Conservation (phyloP, 495 filamentous ascomycete genomes). For the Hypoxylon lenormandii region DNA sequence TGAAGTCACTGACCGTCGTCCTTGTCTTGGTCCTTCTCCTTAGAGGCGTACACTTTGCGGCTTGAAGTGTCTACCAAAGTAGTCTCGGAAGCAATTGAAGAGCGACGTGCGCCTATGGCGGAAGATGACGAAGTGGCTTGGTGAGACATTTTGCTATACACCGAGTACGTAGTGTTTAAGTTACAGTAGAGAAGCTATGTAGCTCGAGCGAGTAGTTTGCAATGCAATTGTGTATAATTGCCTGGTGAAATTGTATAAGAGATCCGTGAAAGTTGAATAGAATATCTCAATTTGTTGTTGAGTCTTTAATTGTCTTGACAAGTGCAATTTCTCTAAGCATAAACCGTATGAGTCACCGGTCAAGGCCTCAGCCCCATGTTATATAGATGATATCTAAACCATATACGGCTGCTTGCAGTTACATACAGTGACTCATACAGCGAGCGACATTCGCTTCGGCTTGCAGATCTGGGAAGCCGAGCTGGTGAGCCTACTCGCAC, state of each 20-base stretch:
- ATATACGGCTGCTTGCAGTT: too few species aligned
- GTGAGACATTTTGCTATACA: conserved; percentile 18
- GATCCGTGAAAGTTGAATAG: too few species aligned
- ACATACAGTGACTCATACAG: too few species aligned
- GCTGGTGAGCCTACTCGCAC: too few species aligned
- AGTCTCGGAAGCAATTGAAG: conserved; percentile 31
- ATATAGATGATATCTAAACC: too few species aligned
- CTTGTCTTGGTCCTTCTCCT: conserved; percentile 3
- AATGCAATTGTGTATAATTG: background rate
- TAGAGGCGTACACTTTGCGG: background rate
- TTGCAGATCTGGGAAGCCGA: too few species aligned
- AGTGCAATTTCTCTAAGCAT: background rate
- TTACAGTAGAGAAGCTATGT: too few species aligned
- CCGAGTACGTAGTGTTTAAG: too few species aligned
- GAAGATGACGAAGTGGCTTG: conserved; percentile 7
- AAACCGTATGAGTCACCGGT: background rate
- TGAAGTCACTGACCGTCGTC: conserved; percentile 12
- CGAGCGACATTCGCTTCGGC: too few species aligned
- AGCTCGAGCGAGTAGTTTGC: background rate
- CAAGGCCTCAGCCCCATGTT: too few species aligned
- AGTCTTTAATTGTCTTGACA: background rate
- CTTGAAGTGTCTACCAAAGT: conserved; percentile 24
- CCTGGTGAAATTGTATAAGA: too few species aligned
- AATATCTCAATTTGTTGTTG: too few species aligned
- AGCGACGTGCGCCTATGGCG: conserved; percentile 1